Evolutionary conservation across 345 rosid genomes (phyloP).

Genomic region (Raphanus sativus): DNA sequence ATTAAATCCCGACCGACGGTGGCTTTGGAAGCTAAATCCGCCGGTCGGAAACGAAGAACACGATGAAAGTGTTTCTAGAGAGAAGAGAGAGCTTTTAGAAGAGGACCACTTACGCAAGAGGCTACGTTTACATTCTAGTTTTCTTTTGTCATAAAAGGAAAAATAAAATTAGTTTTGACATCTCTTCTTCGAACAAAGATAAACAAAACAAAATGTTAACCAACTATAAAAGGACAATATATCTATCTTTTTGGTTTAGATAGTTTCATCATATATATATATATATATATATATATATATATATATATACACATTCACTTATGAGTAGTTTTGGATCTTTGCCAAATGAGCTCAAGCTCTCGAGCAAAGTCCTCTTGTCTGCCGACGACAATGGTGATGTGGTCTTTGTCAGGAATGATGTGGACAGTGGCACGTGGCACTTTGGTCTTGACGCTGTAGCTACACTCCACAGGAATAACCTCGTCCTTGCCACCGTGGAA

Average conservation of each 20-base stretch:
- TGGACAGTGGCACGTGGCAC: conserved; percentile 62
- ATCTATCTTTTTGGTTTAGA: neutral
- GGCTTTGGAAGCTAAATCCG: no score
- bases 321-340: conserved; percentile 27
- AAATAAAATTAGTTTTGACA: conserved; percentile 12
- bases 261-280: neutral
- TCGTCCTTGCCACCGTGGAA: conserved; percentile 81
- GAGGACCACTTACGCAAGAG: no score
- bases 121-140: neutral
- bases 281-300: neutral
- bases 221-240: neutral
- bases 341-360: conserved; percentile 78
- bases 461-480: conserved; percentile 84
- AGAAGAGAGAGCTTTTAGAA: no score
- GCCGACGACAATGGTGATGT: conserved; percentile 82
- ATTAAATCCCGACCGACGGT: no score
- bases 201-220: neutral
- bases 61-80: no score
- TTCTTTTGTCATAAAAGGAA: neutral
- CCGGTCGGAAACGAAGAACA: no score
- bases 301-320: conserved; percentile 19
- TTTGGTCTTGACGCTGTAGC: conserved; percentile 56
- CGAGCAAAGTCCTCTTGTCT: conserved; percentile 73
- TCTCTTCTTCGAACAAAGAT: neutral
- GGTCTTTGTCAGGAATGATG: conserved; percentile 64